These are phyloP conservation scores for Epichloe hybrida DNA, from an alignment of 2,329 filamentous ascomycete species.

Conservation along the genomic window DNA sequence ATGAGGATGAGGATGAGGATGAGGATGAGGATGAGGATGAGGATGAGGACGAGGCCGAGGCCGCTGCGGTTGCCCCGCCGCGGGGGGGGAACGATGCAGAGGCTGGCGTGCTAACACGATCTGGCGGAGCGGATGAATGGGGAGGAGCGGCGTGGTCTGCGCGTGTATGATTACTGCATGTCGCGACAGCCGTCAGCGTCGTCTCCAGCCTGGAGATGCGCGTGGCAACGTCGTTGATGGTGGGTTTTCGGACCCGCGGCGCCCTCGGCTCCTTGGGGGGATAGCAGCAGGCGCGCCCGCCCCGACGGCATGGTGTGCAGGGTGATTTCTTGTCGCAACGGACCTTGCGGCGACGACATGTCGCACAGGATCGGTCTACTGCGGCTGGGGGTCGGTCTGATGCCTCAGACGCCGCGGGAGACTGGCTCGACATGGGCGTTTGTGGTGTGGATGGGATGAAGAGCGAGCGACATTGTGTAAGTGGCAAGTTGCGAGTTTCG, in stretches of 20 bases:
- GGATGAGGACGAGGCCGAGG: no score
- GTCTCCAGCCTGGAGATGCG: constrained; percentile 22
- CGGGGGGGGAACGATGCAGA: no score
- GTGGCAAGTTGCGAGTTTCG: background rate
- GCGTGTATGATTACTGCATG: no score
- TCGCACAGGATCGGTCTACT: constrained; percentile 22
- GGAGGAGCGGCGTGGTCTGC: background rate
- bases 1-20: background rate
- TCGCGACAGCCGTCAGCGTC: constrained; percentile 5
- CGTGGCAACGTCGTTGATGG: constrained; percentile 21
- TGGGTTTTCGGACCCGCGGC: constrained; percentile 16
- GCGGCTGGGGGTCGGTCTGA: background rate
- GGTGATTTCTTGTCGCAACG: constrained; percentile 61
- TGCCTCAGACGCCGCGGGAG: background rate
- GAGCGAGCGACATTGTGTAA: background rate
- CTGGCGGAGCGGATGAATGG: background rate
- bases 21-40: background rate
- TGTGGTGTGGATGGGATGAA: no score
- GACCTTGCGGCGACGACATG: constrained; percentile 43
- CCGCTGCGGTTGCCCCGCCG: background rate
- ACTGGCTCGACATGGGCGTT: background rate
- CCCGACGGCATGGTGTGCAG: constrained; percentile 53
- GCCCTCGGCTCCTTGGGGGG: constrained; percentile 13
- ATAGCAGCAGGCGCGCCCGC: constrained; percentile 17
- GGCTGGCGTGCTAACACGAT: no score